A percentile compares a stretch with the other conserved stretches of the same genome.
phyloP scores from a whole-genome alignment of 164 flowering plant genomes.

The Buxus sempervirens region DNA sequence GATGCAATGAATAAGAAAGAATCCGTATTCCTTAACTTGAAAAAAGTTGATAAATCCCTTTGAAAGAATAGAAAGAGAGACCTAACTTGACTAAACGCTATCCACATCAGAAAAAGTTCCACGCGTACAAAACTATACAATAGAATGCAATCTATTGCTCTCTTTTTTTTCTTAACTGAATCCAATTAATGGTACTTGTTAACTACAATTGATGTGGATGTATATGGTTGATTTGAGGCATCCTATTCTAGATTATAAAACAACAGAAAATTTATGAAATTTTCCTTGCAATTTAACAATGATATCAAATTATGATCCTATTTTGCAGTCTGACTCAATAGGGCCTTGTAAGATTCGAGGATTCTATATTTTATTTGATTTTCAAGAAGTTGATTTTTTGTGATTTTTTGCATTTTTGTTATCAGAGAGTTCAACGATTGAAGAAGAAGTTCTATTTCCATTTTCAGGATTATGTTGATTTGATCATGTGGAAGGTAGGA shows the following conservation, averaged over 20 bases:
- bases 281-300: background rate
- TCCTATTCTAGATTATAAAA: background rate
- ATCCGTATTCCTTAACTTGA: too few relatives aligned
- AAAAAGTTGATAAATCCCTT: too few relatives aligned
- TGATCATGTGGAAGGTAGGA: constrained; percentile 92
- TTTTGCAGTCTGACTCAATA: background rate
- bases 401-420: constrained; percentile 16
- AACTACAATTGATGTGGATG: background rate
- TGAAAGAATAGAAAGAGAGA: too few relatives aligned
- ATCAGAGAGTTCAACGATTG: constrained; percentile 78
- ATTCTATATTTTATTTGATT: background rate
- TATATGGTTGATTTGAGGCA: background rate
- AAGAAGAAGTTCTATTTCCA: constrained; percentile 94
- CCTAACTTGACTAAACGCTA: too few relatives aligned
- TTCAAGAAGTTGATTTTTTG: background rate
- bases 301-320: background rate
- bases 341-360: background rate
- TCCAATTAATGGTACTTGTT: background rate
- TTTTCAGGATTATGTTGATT: constrained; percentile 94
- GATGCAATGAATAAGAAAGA: too few relatives aligned
- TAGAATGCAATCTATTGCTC: background rate
- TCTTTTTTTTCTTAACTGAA: background rate
- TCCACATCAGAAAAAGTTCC: too few relatives aligned
- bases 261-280: too few relatives aligned
- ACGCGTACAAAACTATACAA: too few relatives aligned